Percentiles rank a stretch among this genome's conserved stretches.
Conservation (phyloP, 805 yeast genomes). For the Hanseniaspora lindneri region DNA sequence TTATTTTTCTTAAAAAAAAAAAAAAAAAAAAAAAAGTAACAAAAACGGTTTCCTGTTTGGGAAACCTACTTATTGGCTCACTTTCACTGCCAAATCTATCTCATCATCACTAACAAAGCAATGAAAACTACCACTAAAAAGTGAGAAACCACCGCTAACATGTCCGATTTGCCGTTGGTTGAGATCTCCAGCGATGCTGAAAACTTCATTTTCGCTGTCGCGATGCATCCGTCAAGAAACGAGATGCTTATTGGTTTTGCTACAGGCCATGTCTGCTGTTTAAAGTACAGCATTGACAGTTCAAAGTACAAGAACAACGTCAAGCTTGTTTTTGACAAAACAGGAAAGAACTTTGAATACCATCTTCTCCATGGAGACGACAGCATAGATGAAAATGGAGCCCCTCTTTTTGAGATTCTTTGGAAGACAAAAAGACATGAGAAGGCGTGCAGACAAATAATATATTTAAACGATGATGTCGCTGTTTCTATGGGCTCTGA, state of each 20-base stretch:
- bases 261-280: conserved; percentile 60
- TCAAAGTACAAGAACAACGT: neutral
- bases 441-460: conserved; percentile 66
- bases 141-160: too few species aligned
- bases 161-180: conserved; percentile 25
- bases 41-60: too few species aligned
- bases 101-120: too few species aligned
- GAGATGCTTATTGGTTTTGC: conserved; percentile 63
- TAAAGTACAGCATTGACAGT: conserved; percentile 34
- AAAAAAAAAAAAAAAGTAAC: too few species aligned
- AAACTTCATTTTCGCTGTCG: conserved; percentile 46
- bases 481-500: conserved; percentile 72
- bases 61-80: too few species aligned
- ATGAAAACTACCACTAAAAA: too few species aligned
- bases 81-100: too few species aligned
- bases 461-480: conserved; percentile 28
- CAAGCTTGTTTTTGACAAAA: conserved; percentile 23
- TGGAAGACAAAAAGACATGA: conserved; percentile 92
- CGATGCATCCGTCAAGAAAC: conserved; percentile 66
- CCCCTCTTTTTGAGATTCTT: conserved; percentile 4
- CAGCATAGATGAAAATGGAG: conserved; percentile 21
- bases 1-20: too few species aligned
- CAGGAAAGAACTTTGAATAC: conserved; percentile 33
- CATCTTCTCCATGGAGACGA: conserved; percentile 7
- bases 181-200: conserved; percentile 42